These are phyloP conservation scores for Astrocystis sublimbata DNA, from an alignment of 495 filamentous ascomycete species.

Conservation along the genomic window DNA sequence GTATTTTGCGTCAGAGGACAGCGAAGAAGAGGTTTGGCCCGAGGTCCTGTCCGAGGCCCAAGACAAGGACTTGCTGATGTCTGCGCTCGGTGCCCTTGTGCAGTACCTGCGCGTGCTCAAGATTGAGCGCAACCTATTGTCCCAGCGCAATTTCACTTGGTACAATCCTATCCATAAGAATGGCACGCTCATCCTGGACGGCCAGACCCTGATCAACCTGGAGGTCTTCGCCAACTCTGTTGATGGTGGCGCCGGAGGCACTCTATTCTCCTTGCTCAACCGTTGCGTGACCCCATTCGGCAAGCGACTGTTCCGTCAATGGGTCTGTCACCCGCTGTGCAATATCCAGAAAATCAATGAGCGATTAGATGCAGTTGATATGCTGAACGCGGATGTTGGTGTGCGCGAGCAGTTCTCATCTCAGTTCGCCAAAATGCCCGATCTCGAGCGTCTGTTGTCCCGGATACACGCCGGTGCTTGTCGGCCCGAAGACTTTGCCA, in stretches of 20 bases:
- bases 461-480: slow-evolving; percentile 89
- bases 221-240: slow-evolving; percentile 95
- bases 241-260: slow-evolving; percentile 81
- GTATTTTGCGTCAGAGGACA: slow-evolving; percentile 71
- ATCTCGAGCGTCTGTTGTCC: slow-evolving; percentile 92
- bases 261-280: slow-evolving; percentile 87
- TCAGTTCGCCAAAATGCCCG: slow-evolving; percentile 85
- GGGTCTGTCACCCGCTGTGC: slow-evolving; percentile 94
- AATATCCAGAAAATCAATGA: slow-evolving; percentile 87
- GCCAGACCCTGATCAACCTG: slow-evolving; percentile 95
- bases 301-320: slow-evolving; percentile 94
- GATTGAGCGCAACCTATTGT: slow-evolving; percentile 83
- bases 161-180: slow-evolving; percentile 95
- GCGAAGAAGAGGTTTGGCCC: slow-evolving; percentile 74
- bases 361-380: slow-evolving; percentile 92
- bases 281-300: slow-evolving; percentile 95
- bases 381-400: slow-evolving; percentile 77
- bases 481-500: slow-evolving; percentile 86
- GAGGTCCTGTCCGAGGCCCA: slow-evolving; percentile 67
- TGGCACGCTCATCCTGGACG: slow-evolving; percentile 89
- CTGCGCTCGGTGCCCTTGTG: slow-evolving; percentile 84
- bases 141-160: slow-evolving; percentile 85
- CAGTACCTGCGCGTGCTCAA: slow-evolving; percentile 87
- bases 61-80: slow-evolving; percentile 84
- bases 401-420: slow-evolving; percentile 81